Percentiles rank a stretch among this genome's conserved stretches.
These are phyloP conservation scores for Solanum hybrid DNA, from an alignment of 305 asterid species.

Conservation along the genomic window DNA sequence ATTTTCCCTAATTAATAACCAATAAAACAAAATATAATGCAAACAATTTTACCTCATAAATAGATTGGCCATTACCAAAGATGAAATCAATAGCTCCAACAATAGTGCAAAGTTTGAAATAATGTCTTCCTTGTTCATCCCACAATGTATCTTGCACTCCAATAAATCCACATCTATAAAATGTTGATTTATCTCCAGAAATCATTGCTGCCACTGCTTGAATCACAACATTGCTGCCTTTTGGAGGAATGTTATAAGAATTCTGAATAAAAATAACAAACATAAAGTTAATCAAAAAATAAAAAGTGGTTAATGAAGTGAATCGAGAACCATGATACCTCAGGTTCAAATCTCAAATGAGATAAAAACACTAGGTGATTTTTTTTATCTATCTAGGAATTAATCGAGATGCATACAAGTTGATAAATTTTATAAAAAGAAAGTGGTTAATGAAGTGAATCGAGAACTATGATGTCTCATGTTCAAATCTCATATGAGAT, in stretches of 20 bases:
- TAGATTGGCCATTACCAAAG: constrained; percentile 63
- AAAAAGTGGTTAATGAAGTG: not conserved
- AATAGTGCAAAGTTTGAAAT: constrained; percentile 40
- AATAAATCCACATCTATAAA: constrained; percentile 34
- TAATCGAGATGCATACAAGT: not conserved
- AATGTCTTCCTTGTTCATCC: constrained; percentile 61
- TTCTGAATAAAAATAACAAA: constrained; percentile 24
- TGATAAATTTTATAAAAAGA: not conserved
- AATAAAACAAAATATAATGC: not conserved
- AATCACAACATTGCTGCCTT: constrained; percentile 3
- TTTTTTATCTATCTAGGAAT: not conserved
- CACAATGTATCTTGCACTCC: constrained; percentile 65
- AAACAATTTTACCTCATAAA: constrained; percentile 43
- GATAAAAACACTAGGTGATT: not conserved
- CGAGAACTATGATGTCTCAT: not conserved
- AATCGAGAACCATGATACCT: not conserved
- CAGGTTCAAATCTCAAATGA: not conserved
- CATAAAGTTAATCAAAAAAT: not conserved
- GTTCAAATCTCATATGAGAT: not conserved
- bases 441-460: not conserved
- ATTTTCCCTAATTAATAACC: not conserved
- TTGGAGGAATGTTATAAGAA: constrained; percentile 50
- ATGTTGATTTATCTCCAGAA: constrained; percentile 53
- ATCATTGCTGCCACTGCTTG: constrained; percentile 39
- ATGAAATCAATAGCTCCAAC: constrained; percentile 68